phyloP scores from a whole-genome alignment of 805 yeast genomes.

The Metschnikowia lunata region DNA sequence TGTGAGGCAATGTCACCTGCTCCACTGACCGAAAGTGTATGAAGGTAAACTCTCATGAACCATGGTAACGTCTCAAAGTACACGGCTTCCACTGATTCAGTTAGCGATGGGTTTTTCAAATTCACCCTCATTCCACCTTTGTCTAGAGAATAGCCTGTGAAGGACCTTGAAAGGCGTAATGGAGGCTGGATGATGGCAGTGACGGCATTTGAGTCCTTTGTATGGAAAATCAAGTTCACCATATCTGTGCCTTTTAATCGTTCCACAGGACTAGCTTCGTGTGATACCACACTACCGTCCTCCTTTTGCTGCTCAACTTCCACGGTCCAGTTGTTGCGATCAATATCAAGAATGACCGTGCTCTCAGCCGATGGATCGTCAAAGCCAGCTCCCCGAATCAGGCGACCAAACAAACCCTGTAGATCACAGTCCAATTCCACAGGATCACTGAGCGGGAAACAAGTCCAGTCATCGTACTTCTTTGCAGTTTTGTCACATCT shows the following conservation, averaged over 20 bases:
- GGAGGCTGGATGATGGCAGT: constrained; percentile 46
- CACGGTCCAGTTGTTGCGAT: constrained; percentile 46
- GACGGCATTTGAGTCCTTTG: constrained; percentile 43
- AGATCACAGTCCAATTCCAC: constrained; percentile 48
- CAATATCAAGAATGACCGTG: constrained; percentile 29
- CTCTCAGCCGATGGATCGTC: constrained; percentile 35
- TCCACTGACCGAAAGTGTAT: constrained; percentile 45
- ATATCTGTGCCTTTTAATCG: constrained; percentile 16
- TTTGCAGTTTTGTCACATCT: constrained; percentile 64
- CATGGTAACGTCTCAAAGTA: constrained; percentile 87
- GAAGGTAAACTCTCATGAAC: constrained; percentile 82
- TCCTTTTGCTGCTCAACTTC: constrained; percentile 19
- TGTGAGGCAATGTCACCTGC: constrained; percentile 44
- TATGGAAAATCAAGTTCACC: constrained; percentile 37
- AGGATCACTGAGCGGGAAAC: constrained; percentile 70
- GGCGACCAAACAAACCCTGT: constrained; percentile 64
- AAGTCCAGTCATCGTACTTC: constrained; percentile 55
- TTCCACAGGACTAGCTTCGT: constrained; percentile 9
- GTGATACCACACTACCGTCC: constrained; percentile 1
- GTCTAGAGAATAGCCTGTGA: constrained; percentile 90
- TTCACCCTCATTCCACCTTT: constrained; percentile 83
- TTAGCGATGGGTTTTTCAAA: constrained; percentile 58
- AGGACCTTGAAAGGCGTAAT: constrained; percentile 70
- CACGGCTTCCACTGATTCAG: constrained; percentile 44
- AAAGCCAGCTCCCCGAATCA: constrained; percentile 60